These are phyloP conservation scores for Coemansia biformis DNA, from an alignment of 192 early-diverging fungal species.

Conservation along the genomic window DNA sequence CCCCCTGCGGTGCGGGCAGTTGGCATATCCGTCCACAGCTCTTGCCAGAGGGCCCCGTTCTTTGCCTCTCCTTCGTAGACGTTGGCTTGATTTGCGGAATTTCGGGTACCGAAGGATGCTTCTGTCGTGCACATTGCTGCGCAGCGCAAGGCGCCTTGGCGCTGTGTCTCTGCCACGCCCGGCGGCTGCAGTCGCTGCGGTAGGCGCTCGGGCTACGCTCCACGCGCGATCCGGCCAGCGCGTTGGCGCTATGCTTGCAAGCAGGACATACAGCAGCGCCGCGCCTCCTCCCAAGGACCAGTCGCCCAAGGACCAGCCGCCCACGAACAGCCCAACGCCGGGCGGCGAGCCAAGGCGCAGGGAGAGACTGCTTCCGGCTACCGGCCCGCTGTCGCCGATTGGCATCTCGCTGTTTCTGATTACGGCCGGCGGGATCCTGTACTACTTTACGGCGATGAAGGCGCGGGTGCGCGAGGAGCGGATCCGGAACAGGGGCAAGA, in stretches of 20 bases:
- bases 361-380: conserved; percentile 24
- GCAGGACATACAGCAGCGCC: conserved; percentile 30
- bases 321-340: not conserved
- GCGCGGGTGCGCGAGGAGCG: conserved; percentile 47
- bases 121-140: conserved; percentile 11
- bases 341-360: conserved; percentile 1
- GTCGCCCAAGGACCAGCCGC: conserved; percentile 3
- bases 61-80: too few species aligned
- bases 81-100: not conserved
- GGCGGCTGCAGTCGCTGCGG: not conserved
- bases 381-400: conserved; percentile 41
- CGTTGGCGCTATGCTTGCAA: not conserved
- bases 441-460: conserved; percentile 64
- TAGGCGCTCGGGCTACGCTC: not conserved
- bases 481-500: conserved; percentile 7
- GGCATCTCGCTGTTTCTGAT: conserved; percentile 52
- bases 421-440: conserved; percentile 56
- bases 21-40: too few species aligned
- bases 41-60: too few species aligned
- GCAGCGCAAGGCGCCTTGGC: not conserved
- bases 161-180: not conserved
- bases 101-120: conserved; percentile 8
- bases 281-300: not conserved
- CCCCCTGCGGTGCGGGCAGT: too few species aligned
- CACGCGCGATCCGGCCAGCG: not conserved